Percentiles rank a stretch among this genome's conserved stretches.
Conservation (phyloP, 2,329 filamentous ascomycete genomes). For the Reticulascus tulasneorum region DNA sequence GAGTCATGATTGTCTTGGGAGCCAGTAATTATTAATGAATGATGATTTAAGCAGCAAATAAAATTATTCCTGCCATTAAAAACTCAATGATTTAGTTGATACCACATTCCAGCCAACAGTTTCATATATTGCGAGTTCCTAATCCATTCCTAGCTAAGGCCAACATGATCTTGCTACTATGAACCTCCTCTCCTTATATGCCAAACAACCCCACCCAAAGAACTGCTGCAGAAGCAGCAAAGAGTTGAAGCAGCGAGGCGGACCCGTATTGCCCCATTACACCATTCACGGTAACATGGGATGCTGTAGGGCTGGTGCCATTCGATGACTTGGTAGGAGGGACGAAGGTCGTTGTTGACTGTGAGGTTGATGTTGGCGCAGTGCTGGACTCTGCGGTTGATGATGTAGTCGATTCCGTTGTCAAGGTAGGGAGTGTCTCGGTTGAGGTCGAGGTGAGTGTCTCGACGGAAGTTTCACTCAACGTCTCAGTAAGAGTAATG, state of each 20-base stretch:
- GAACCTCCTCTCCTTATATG: too few relatives aligned
- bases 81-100: too few relatives aligned
- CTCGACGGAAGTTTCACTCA: neutral
- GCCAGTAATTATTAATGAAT: too few relatives aligned
- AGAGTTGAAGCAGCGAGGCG: constrained; percentile 1
- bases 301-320: neutral
- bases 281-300: constrained; percentile 4
- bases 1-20: too few relatives aligned
- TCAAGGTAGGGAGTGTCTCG: constrained; percentile 1
- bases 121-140: too few relatives aligned
- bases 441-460: neutral
- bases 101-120: too few relatives aligned
- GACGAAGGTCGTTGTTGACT: neutral
- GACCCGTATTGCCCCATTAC: neutral
- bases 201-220: too few relatives aligned
- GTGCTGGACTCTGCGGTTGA: neutral
- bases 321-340: neutral
- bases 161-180: too few relatives aligned
- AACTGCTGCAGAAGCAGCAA: neutral
- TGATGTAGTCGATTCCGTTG: neutral
- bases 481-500: neutral
- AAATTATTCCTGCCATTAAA: too few relatives aligned
- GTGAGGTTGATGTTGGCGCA: neutral
- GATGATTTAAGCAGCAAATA: too few relatives aligned
- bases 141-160: too few relatives aligned